Evolutionary conservation across 139 green algal genomes (phyloP).

Genomic region (Picochlorum sp.): DNA sequence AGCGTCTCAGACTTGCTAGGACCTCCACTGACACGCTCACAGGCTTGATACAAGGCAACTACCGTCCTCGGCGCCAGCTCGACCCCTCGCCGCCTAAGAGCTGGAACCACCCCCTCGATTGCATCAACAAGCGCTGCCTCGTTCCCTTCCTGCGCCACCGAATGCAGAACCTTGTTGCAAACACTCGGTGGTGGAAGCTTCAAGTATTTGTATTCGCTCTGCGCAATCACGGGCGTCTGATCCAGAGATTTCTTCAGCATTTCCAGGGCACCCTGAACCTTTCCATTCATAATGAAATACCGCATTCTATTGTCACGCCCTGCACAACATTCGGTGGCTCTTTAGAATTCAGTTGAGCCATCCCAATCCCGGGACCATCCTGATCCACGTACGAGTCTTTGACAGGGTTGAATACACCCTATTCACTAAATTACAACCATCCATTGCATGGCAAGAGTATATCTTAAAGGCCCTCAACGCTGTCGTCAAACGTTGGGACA

Average conservation of each 20-base stretch:
- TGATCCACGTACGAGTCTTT: not conserved
- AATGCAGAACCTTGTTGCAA: conserved; percentile 13
- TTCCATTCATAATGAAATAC: conserved; percentile 14
- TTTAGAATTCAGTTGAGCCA: too few relatives aligned
- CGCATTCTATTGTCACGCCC: conserved; percentile 10
- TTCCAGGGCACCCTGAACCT: not conserved
- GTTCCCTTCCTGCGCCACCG: not conserved
- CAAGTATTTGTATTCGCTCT: not conserved
- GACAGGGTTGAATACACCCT: not conserved
- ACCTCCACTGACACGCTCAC: too few relatives aligned
- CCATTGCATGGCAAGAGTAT: too few relatives aligned
- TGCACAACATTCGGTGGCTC: not conserved
- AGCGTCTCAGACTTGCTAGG: not conserved
- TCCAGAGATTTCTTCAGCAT: conserved; percentile 8
- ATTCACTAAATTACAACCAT: too few relatives aligned
- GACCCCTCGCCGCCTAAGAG: too few relatives aligned
- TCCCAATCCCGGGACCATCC: not conserved
- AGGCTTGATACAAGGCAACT: too few relatives aligned
- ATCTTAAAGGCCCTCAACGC: too few relatives aligned
- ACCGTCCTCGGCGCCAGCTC: too few relatives aligned
- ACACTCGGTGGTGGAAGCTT: conserved; percentile 12
- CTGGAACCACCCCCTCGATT: too few relatives aligned
- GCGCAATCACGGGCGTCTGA: not conserved
- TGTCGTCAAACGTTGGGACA: too few relatives aligned
- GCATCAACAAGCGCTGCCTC: too few relatives aligned